Conservation (phyloP, 1,284 basidiomycete species). For the Phylloporus sp. region DNA sequence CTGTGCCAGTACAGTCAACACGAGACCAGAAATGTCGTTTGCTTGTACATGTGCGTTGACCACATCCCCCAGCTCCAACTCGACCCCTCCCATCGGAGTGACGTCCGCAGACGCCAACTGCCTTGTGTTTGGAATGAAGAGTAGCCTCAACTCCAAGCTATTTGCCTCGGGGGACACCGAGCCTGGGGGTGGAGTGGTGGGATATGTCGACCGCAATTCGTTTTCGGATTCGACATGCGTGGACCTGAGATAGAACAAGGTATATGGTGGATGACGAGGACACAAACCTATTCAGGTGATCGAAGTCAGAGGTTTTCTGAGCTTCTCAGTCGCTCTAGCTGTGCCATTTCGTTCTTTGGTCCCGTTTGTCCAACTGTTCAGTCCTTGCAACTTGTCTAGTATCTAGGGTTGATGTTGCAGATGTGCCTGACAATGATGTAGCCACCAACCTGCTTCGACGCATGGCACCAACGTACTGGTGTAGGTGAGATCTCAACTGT, state of each 20-base stretch:
- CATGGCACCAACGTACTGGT: conserved; percentile 63
- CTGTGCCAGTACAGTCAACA: conserved; percentile 64
- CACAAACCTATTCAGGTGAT: conserved; percentile 77
- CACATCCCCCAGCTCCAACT: conserved; percentile 61
- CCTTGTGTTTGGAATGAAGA: conserved; percentile 71
- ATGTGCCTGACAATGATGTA: conserved; percentile 39
- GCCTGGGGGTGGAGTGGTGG: conserved; percentile 37
- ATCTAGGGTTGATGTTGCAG: conserved; percentile 72
- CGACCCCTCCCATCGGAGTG: conserved; percentile 48
- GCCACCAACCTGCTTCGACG: conserved; percentile 64
- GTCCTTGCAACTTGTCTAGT: conserved; percentile 55
- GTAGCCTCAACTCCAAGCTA: conserved; percentile 55
- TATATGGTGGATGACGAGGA: conserved; percentile 71
- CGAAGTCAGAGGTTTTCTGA: conserved; percentile 78
- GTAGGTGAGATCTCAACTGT: conserved; percentile 41
- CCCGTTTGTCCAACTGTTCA: conserved; percentile 50
- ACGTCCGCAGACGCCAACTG: conserved; percentile 62
- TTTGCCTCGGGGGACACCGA: conserved; percentile 24
- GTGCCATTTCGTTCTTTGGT: conserved; percentile 59
- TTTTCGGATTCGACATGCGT: conserved; percentile 69
- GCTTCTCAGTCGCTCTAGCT: conserved; percentile 64
- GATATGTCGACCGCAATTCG: conserved; percentile 74
- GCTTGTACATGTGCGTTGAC: conserved; percentile 65
- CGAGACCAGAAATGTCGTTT: conserved; percentile 73
- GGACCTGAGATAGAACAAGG: conserved; percentile 62